These are phyloP conservation scores for Moesziomyces sp. DNA, from an alignment of 1,284 basidiomycete genomes.

Conservation along the genomic window DNA sequence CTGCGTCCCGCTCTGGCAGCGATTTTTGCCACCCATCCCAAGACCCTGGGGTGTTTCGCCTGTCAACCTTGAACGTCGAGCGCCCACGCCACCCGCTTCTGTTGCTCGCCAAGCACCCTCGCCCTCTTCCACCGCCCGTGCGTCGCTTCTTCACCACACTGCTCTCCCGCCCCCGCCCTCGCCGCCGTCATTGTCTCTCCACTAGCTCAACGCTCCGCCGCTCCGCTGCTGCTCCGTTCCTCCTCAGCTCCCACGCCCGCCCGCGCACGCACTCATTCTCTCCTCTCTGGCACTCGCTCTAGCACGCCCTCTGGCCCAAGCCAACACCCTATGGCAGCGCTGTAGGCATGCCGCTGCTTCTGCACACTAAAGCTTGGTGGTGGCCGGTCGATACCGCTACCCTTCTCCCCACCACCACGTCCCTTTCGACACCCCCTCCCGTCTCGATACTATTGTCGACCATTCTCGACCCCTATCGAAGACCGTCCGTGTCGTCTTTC, in stretches of 20 bases:
- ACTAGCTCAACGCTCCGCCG: too few species aligned
- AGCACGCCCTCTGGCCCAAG: neutral
- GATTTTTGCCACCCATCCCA: neutral
- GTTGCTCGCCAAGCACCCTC: neutral
- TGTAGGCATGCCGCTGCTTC: neutral
- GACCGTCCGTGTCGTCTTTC: too few species aligned
- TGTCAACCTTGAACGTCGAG: neutral
- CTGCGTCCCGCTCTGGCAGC: neutral
- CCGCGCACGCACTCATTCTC: neutral
- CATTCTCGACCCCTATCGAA: conserved; percentile 17
- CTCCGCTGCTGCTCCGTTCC: too few species aligned
- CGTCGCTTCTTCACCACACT: neutral
- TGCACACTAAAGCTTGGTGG: neutral
- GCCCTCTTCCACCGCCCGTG: neutral
- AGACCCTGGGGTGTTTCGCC: neutral
- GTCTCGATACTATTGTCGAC: conserved; percentile 18
- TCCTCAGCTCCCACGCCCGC: too few species aligned
- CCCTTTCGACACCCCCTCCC: neutral
- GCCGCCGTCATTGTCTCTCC: too few species aligned
- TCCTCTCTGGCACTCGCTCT: neutral
- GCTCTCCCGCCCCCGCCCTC: neutral
- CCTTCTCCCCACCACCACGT: conserved; percentile 1
- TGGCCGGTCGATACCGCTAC: neutral
- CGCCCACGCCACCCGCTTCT: neutral
- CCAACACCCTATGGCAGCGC: neutral